A percentile compares a stretch with the other conserved stretches of the same genome.
Conservation (phyloP, 805 yeast genomes). For the Torulaspora maleeae region DNA sequence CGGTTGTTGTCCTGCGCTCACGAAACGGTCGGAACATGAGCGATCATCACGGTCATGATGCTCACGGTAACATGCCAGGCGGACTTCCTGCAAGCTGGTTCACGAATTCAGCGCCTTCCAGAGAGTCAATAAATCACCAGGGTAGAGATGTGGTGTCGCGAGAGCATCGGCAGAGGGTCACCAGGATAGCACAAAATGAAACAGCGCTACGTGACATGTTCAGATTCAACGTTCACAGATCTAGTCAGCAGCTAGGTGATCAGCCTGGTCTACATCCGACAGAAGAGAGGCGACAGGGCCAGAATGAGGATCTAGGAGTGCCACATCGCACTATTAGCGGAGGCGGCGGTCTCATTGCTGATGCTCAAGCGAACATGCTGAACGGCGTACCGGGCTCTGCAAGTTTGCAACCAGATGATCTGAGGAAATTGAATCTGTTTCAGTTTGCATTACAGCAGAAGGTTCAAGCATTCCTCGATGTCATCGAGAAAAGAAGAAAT, state of each 20-base stretch:
- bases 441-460: slow-evolving; percentile 25
- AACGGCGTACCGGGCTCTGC: slow-evolving; percentile 12
- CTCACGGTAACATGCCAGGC: slow-evolving; percentile 10
- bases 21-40: slow-evolving; percentile 4
- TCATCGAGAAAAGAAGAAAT: slow-evolving; percentile 28
- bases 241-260: slow-evolving; percentile 2
- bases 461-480: slow-evolving; percentile 23
- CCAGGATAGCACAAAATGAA: slow-evolving; percentile 22
- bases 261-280: slow-evolving; percentile 1
- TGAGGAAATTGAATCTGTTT: slow-evolving; percentile 21
- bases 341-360: slow-evolving; percentile 7
- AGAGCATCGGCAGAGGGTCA: slow-evolving; percentile 22
- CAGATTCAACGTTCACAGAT: slow-evolving; percentile 11
- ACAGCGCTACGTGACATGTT: slow-evolving; percentile 19
- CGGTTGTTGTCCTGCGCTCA: background rate
- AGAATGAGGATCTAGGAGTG: background rate
- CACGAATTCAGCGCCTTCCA: slow-evolving; percentile 16
- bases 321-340: background rate
- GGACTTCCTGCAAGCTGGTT: slow-evolving; percentile 26
- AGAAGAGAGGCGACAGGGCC: background rate
- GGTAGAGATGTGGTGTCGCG: slow-evolving; percentile 18
- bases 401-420: slow-evolving; percentile 16
- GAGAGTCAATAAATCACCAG: slow-evolving; percentile 15
- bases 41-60: slow-evolving; percentile 8
- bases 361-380: slow-evolving; percentile 14